Conservation (phyloP, 768 basidiomycete species). For the Sarcomyxa edulis region DNA sequence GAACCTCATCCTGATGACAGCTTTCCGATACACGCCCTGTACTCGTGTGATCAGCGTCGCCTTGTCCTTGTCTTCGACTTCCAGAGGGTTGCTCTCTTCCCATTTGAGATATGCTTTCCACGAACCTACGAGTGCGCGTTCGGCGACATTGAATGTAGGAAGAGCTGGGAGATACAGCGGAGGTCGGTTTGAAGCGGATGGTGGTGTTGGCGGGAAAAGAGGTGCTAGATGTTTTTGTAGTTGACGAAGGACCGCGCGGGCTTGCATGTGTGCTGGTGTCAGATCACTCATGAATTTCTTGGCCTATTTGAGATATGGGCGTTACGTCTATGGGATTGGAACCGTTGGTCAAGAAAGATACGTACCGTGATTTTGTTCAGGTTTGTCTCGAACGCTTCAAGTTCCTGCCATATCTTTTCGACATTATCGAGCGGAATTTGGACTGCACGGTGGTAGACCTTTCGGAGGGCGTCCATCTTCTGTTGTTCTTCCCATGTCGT, state of each 20-base stretch:
- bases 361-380: slow-evolving; percentile 75
- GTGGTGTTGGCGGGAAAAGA: slow-evolving; percentile 39
- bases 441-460: slow-evolving; percentile 89
- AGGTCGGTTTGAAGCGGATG: slow-evolving; percentile 29
- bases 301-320: too few species aligned
- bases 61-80: slow-evolving; percentile 82
- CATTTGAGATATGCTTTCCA: slow-evolving; percentile 95
- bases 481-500: slow-evolving; percentile 96
- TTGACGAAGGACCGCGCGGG: slow-evolving; percentile 81
- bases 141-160: slow-evolving; percentile 68
- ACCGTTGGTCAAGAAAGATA: neutral
- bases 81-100: slow-evolving; percentile 93
- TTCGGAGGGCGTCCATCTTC: slow-evolving; percentile 89
- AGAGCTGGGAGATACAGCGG: slow-evolving; percentile 62
- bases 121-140: slow-evolving; percentile 69
- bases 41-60: slow-evolving; percentile 62
- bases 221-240: slow-evolving; percentile 64
- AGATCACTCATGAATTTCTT: slow-evolving; percentile 95
- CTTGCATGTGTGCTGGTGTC: slow-evolving; percentile 94
- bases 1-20: slow-evolving; percentile 87
- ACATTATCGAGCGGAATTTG: slow-evolving; percentile 93
- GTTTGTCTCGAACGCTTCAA: slow-evolving; percentile 85
- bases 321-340: neutral
- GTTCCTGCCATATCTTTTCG: slow-evolving; percentile 89
- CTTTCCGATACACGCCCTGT: slow-evolving; percentile 82